Base-by-base conservation (phyloP, 139 green algal genomes). In the Nannochloris sp. region DNA sequence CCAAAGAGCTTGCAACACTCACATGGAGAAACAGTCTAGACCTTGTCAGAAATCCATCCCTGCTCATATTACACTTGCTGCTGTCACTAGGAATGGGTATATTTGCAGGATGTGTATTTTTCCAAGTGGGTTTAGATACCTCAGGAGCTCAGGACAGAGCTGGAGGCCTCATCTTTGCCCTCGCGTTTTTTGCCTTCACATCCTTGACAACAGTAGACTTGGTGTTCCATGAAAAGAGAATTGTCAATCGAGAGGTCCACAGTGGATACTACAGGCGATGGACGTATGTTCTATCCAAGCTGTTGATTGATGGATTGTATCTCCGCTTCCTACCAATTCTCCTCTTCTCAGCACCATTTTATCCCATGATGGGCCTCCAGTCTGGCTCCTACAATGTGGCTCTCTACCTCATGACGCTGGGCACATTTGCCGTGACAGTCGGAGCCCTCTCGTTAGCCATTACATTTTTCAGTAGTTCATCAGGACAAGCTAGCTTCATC, bases 111-210 rank as follows among this genome's bases (percentile, higher is more conserved):
- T 37, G 72, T 43, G 80, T 90, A 60, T 92, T 90, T 67, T 85
- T 66, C 55, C n/a, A 83, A 29, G 66, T 80, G 24, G 16, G 59
- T 7, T 36, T 69, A 7, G 76, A 83, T 67, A 81, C 82, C 44
- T 70, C 71, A 3, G 83, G 83, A 49, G 76, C 80, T 1, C 82
- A 91, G 62, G 86, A 89, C 67, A 78, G 74, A 14, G 51, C 62
- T 19, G 74, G 73, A 23, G 82, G 63, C 46, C 66, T 92, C 54
- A 92, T 95, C 74, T 93, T 95, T 63, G 68, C 76, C 4, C 76
- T 92, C 12, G 68, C 68, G 37, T 84, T 92, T 29, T 78, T 90
- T 4, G 85, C 77, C 48, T 88, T 94, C 71, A 86, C 79, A n/a
- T 76, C 73, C 3, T 67, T 92, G 6, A 88, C 85, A 19, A 80